These are phyloP conservation scores for Fusarium sp. DNA, from an alignment of 2,329 filamentous ascomycete species.

Conservation along the genomic window DNA sequence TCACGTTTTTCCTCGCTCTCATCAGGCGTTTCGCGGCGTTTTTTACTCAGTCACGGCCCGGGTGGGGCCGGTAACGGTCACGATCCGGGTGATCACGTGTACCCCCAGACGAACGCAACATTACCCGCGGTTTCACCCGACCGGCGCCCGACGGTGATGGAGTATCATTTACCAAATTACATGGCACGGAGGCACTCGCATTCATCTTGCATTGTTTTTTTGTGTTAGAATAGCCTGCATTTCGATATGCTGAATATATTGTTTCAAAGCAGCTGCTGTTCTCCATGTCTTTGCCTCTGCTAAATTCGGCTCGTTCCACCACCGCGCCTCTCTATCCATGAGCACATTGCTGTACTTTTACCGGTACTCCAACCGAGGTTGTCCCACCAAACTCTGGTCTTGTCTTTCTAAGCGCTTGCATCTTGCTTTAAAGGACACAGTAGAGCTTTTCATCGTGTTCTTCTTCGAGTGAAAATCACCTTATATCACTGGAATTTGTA, in stretches of 20 bases:
- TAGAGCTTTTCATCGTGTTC: too few relatives aligned
- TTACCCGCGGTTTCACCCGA: conserved; percentile 24
- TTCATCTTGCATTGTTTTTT: neutral
- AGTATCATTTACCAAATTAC: neutral
- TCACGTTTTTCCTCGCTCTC: conserved; percentile 7
- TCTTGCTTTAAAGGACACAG: too few relatives aligned
- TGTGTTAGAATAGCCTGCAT: conserved; percentile 26
- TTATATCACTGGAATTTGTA: too few relatives aligned
- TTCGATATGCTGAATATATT: conserved; percentile 30
- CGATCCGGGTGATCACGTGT: conserved; percentile 33
- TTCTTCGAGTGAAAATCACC: too few relatives aligned
- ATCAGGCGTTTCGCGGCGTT: conserved; percentile 33
- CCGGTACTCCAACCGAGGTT: too few relatives aligned
- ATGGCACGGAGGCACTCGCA: conserved; percentile 6
- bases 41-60: conserved; percentile 13
- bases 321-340: too few relatives aligned
- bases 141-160: neutral
- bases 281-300: neutral
- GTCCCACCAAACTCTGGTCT: too few relatives aligned
- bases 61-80: conserved; percentile 32
- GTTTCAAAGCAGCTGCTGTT: neutral
- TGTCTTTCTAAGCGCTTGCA: too few relatives aligned
- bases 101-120: conserved; percentile 12
- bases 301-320: neutral
- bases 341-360: too few relatives aligned